Evolutionary conservation across 2,329 filamentous ascomycete species (phyloP).

Genomic region (Botrytis tulipae): DNA sequence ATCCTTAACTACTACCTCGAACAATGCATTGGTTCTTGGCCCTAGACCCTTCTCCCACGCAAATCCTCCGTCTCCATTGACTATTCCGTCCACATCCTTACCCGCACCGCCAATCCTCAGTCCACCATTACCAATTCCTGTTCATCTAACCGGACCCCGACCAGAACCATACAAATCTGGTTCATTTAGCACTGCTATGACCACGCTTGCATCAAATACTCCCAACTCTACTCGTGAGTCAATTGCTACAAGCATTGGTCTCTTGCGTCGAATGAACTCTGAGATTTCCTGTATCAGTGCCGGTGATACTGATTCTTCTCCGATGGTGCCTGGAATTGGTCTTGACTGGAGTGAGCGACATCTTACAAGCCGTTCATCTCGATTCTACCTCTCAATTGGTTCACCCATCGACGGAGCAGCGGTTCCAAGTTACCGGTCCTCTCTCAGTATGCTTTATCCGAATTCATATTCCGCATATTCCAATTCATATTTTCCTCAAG

Average conservation of each 20-base stretch:
- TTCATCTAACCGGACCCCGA: conserved; percentile 27
- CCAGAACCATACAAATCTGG: conserved; percentile 20
- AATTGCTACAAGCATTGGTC: conserved; percentile 18
- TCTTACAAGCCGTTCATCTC: conserved; percentile 6
- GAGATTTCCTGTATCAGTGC: conserved; percentile 18
- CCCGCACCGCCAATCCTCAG: conserved; percentile 30
- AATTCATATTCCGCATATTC: conserved; percentile 1
- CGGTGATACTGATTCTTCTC: neutral
- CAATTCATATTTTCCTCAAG: conserved; percentile 4
- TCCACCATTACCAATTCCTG: conserved; percentile 21
- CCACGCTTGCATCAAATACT: neutral
- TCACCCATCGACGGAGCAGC: neutral
- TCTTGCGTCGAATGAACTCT: conserved; percentile 23
- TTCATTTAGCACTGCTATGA: conserved; percentile 1
- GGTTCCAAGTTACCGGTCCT: neutral
- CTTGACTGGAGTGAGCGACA: neutral
- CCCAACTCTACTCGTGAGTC: conserved; percentile 10
- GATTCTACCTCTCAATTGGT: conserved; percentile 14
- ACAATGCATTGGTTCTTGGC: neutral
- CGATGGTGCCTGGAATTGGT: neutral
- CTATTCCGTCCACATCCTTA: conserved; percentile 10
- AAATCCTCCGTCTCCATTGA: conserved; percentile 21
- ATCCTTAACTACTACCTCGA: neutral
- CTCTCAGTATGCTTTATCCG: conserved; percentile 5
- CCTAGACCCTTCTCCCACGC: neutral